Base-by-base conservation (phyloP, 2,329 filamentous ascomycete species). In the Penicillium fuscoglaucum region DNA sequence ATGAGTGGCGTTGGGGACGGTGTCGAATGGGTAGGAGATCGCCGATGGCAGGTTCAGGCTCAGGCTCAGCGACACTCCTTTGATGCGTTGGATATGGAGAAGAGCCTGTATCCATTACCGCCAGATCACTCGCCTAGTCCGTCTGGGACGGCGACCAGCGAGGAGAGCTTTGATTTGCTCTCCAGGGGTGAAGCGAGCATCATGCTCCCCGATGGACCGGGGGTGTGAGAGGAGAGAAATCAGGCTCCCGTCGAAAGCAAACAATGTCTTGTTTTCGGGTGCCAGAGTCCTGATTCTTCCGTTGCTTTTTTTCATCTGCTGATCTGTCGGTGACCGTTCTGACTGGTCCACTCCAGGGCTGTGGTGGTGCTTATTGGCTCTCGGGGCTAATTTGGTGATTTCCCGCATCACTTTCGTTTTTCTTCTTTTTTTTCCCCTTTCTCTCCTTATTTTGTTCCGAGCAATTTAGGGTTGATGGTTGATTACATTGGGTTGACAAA, bases 161-260 rank as follows among this genome's bases (percentile, higher is more conserved):
- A 80, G 62, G 78, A 80, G 61, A 80, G 78, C 62, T 80, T 80
- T 67, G 78, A 80, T 69, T 66, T 79, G 59, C 66, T 79, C 53
- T 73, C 74, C 6, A 71, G 70, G 52, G 76, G 76, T 5, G 78
- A 80, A 67, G 78, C 78, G 48, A 80, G 77, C 60, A 70, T 78
- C 46, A 43, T 76, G 41, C 67, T 75, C 60, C 66, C 69, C 59
- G 63, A 64, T n/a, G 41, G 35, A 53, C 44, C 37, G 12, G 35
- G 21, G 40, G 37, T 15, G 19, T 53, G 31, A 53, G 41, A 28
- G 53, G 60, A 48, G 44, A 52, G 53, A 52, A 52, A 59, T 56
- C 46, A 59, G 54, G 49, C 31, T 52, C 51, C 46, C 35, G 53
- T 47, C 52, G 37, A 52, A 50, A 37, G 43, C 50, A 60, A 53